phyloP scores from a whole-genome alignment of 164 flowering plant species.

The Vitis rupestris region DNA sequence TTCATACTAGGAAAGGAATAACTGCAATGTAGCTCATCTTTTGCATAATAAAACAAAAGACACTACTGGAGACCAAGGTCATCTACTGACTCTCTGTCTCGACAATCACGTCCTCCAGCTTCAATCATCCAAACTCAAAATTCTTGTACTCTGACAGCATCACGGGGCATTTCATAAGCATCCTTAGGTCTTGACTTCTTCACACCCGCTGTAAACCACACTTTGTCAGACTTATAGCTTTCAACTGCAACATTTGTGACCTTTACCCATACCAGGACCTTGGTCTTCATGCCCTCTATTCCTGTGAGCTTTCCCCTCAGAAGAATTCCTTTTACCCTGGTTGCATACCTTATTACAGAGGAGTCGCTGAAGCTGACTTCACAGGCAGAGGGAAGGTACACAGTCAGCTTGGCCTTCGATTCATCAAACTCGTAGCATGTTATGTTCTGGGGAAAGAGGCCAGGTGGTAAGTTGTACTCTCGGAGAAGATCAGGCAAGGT shows the following conservation, averaged over 20 bases:
- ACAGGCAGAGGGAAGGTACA: conserved; percentile 69
- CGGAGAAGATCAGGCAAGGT: conserved; percentile 56
- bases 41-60: too few species aligned
- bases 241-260: conserved; percentile 72
- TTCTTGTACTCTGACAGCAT: conserved; percentile 63
- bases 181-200: conserved; percentile 74
- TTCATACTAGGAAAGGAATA: too few species aligned
- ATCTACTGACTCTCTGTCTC: neutral
- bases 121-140: conserved; percentile 37
- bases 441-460: conserved; percentile 86
- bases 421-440: conserved; percentile 84
- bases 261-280: conserved; percentile 89
- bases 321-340: conserved; percentile 61
- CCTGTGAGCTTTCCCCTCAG: conserved; percentile 74
- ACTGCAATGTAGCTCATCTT: too few species aligned
- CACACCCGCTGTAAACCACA: conserved; percentile 86
- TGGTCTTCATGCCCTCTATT: conserved; percentile 95
- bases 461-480: conserved; percentile 66
- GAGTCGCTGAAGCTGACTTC: conserved; percentile 89
- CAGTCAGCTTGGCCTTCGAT: conserved; percentile 65
- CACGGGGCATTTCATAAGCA: conserved; percentile 59
- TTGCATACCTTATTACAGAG: conserved; percentile 51
- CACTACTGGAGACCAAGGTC: neutral
- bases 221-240: conserved; percentile 77
- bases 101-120: neutral